Evolutionary conservation across 768 basidiomycete species (phyloP), one percentile per base, ranked within the genome.

Genomic region (Jaapia argillacea): DNA sequence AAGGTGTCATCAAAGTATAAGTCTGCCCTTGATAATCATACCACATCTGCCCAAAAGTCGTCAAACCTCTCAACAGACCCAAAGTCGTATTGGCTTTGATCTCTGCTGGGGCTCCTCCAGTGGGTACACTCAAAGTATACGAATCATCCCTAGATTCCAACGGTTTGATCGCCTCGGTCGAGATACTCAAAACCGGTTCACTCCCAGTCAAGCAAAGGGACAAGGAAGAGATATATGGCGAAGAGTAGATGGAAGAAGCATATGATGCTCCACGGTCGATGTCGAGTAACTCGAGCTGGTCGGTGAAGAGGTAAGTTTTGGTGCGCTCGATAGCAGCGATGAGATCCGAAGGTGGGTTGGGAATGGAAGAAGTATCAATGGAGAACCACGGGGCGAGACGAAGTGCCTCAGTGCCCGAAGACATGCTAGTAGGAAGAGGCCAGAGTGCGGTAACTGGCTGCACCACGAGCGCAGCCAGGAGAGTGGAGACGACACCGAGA

Each of bases 21-120:
- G 66, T 70, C 10, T 60, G 61, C 5, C 64, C 70, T 5, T 58
- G 53, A 24, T 63, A 55, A 45, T 72, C 62, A 52, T 82, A 86
- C 68, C 78, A 82, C 26, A 87, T 61, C 53, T 72, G 70, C 21
- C 54, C 65, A 58, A 90, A 89, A 1, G 84, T 88, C n/a, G 81
- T 79, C 47, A 89, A 58, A 2, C 85, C 87, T 43, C 85, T 64
- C 44, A 79, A 70, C 18, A 87, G 58, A 0, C 85, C 85, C 35
- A 87, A 59, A 0, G 79, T 75, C 39, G 79, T 75, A 49, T 74
- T 77, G 5, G 84, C 81, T 0, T 58, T 65, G 36, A 88, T 57
- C 0, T 56, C 66, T 12, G 79, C 83, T n/a, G 60, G 53, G 0
- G 65, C 62, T 13, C 79, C 80, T 50, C 75, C 67, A 16, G 56